phyloP scores from a whole-genome alignment of 2,329 filamentous ascomycete species.

The Westerdykella ornata region DNA sequence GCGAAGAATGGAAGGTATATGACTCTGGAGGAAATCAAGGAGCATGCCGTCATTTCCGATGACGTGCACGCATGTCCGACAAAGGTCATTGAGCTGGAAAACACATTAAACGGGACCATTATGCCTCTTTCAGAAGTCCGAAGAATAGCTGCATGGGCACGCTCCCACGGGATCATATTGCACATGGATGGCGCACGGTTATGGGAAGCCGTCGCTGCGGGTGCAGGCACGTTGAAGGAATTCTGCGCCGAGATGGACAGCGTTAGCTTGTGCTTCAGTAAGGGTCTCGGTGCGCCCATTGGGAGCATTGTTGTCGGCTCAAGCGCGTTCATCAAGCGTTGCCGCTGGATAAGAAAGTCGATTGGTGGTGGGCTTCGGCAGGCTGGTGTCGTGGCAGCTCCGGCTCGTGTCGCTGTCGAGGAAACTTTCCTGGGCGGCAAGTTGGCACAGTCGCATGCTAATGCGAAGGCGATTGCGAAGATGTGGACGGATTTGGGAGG shows the following conservation, averaged over 20 bases:
- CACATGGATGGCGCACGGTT: conserved; percentile 75
- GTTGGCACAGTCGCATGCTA: conserved; percentile 54
- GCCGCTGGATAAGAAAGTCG: conserved; percentile 70
- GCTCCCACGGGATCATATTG: conserved; percentile 56
- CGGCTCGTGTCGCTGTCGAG: conserved; percentile 69
- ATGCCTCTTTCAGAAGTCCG: conserved; percentile 67
- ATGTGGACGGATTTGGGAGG: conserved; percentile 67
- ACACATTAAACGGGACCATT: conserved; percentile 73
- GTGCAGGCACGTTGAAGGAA: conserved; percentile 59
- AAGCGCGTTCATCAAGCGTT: conserved; percentile 55
- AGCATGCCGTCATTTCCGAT: conserved; percentile 57
- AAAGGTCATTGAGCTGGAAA: conserved; percentile 74
- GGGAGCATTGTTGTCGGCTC: conserved; percentile 65
- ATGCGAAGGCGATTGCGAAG: conserved; percentile 55
- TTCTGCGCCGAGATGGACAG: conserved; percentile 66
- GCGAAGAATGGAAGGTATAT: conserved; percentile 67
- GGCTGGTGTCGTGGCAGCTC: conserved; percentile 66
- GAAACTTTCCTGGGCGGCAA: conserved; percentile 68
- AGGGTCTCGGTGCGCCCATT: conserved; percentile 74
- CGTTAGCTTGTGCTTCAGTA: conserved; percentile 71
- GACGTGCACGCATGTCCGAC: conserved; percentile 77
- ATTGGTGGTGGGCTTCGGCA: conserved; percentile 75
- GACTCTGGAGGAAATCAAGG: conserved; percentile 68
- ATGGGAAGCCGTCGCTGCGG: conserved; percentile 72
- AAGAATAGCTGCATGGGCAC: conserved; percentile 63